Percentiles rank a stretch among this genome's conserved stretches.
Evolutionary conservation across 495 filamentous ascomycete species (phyloP).

Genomic region (Daldinia caldariorum): DNA sequence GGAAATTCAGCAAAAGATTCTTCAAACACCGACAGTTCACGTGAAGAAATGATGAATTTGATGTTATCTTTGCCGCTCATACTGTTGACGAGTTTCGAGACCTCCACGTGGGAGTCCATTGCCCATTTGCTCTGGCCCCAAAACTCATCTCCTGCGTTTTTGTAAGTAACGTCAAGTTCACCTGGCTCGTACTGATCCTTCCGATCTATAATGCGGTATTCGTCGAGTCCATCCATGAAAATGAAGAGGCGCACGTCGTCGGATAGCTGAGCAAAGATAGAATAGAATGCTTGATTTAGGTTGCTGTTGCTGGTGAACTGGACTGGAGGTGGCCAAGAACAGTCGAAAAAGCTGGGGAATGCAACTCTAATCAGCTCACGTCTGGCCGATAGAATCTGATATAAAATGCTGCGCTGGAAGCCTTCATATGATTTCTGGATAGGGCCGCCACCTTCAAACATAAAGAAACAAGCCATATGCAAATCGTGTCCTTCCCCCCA

Average conservation of each 20-base stretch:
- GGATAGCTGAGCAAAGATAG: constrained; percentile 46
- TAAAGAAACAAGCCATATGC: constrained; percentile 51
- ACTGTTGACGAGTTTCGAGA: constrained; percentile 41
- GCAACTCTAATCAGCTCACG: constrained; percentile 46
- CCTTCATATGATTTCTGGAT: constrained; percentile 57
- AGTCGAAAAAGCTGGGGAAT: constrained; percentile 47
- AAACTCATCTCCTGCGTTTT: constrained; percentile 41
- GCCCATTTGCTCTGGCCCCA: constrained; percentile 49
- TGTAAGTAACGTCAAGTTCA: constrained; percentile 43
- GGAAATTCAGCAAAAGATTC: constrained; percentile 41
- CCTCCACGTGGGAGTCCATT: constrained; percentile 42
- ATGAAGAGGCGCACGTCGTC: constrained; percentile 42
- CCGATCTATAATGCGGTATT: constrained; percentile 48
- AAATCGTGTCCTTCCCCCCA: constrained; percentile 43
- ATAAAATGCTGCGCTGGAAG: constrained; percentile 52
- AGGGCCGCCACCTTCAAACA: constrained; percentile 53
- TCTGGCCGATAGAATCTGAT: constrained; percentile 49
- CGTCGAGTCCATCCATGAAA: constrained; percentile 48
- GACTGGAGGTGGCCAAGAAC: constrained; percentile 44
- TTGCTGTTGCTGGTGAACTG: constrained; percentile 46
- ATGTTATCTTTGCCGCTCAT: constrained; percentile 42
- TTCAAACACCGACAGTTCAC: constrained; percentile 45
- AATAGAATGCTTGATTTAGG: constrained; percentile 46
- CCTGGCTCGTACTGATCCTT: constrained; percentile 46
- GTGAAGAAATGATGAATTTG: constrained; percentile 44